Percentiles rank a stretch among this genome's conserved stretches.
Evolutionary conservation across 345 rosid genomes (phyloP).

Genomic region (Heritiera fomes): DNA sequence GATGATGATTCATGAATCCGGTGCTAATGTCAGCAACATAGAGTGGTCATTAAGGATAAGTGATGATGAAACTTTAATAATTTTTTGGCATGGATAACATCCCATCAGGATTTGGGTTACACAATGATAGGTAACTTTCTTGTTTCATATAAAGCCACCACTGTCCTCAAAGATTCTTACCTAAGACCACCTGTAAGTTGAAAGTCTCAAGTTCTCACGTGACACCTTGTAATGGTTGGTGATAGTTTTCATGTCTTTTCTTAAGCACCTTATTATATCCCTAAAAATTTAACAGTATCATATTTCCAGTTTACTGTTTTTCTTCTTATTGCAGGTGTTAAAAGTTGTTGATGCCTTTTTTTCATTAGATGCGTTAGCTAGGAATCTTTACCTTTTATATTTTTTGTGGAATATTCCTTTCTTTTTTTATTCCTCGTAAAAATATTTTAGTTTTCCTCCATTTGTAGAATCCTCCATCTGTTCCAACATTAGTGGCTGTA

Average conservation of each 20-base stretch:
- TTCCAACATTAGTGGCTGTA: constrained; percentile 82
- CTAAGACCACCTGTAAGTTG: neutral
- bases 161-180: neutral
- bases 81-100: neutral
- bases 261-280: neutral
- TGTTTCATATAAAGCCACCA: neutral
- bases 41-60: neutral
- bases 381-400: neutral
- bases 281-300: neutral
- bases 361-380: neutral
- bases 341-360: constrained; percentile 1
- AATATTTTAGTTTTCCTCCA: constrained; percentile 2
- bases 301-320: constrained; percentile 3
- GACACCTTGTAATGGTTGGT: neutral
- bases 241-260: neutral
- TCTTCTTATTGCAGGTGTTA: neutral
- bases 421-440: constrained; percentile 6
- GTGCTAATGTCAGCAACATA: neutral
- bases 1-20: neutral
- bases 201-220: neutral
- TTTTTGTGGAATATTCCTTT: neutral
- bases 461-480: constrained; percentile 91
- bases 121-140: neutral
- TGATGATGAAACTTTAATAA: neutral
- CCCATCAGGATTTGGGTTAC: neutral